phyloP scores from a whole-genome alignment of 192 early-diverging fungal species.

The Coemansia sp. region DNA sequence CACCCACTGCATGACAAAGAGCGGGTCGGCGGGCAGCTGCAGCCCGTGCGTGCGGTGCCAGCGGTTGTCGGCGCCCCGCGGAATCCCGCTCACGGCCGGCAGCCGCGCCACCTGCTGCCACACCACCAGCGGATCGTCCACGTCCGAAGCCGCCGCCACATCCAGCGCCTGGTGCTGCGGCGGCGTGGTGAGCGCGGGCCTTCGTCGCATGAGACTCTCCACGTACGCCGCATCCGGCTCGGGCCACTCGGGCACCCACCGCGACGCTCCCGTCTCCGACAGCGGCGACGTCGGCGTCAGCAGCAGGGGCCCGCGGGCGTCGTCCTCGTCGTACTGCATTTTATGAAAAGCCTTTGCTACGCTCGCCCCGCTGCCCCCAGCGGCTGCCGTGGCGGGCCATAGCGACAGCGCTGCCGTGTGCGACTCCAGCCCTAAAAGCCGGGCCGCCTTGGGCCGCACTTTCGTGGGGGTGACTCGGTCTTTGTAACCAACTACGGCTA shows the following conservation, averaged over 20 bases:
- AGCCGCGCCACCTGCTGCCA: slow-evolving; percentile 23
- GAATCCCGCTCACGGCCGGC: slow-evolving; percentile 17
- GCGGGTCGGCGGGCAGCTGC: slow-evolving; percentile 32
- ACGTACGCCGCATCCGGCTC: slow-evolving; percentile 38
- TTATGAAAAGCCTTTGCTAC: neutral
- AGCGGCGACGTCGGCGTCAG: slow-evolving; percentile 17
- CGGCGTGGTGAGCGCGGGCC: slow-evolving; percentile 8
- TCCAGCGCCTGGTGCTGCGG: neutral
- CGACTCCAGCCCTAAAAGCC: slow-evolving; percentile 31
- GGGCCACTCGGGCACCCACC: slow-evolving; percentile 41
- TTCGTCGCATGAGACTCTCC: slow-evolving; percentile 20
- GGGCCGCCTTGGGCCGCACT: slow-evolving; percentile 43
- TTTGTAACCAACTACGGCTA: neutral
- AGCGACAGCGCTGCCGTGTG: neutral
- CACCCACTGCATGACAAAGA: slow-evolving; percentile 38
- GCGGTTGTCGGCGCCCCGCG: slow-evolving; percentile 20
- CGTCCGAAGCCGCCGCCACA: neutral
- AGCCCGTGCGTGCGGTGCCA: slow-evolving; percentile 40
- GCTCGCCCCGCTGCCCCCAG: neutral
- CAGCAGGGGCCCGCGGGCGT: slow-evolving; percentile 7
- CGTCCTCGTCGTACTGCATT: neutral
- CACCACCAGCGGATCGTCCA: slow-evolving; percentile 26
- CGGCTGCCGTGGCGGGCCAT: neutral
- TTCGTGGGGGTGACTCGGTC: neutral
- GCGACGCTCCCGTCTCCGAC: slow-evolving; percentile 4